phyloP scores from a whole-genome alignment of 495 filamentous ascomycete species.

The Penicillium fimorum region DNA sequence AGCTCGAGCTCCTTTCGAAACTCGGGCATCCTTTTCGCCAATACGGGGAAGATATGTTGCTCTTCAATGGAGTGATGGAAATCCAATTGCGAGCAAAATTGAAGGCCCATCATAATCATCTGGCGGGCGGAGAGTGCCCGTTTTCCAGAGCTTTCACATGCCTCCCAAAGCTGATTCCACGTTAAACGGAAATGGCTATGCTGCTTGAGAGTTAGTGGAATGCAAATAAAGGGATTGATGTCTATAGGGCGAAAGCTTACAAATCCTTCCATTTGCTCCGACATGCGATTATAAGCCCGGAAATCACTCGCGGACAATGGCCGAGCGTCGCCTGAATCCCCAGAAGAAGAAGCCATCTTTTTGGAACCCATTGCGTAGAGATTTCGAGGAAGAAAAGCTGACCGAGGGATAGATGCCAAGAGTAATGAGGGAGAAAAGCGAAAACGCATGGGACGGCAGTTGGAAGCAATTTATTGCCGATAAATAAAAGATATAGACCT shows the following conservation, averaged over 20 bases:
- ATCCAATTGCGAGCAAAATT: constrained; percentile 66
- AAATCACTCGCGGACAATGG: constrained; percentile 56
- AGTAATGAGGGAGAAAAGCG: constrained; percentile 9
- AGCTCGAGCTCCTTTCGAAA: constrained; percentile 67
- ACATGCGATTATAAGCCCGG: constrained; percentile 65
- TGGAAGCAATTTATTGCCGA: constrained; percentile 16
- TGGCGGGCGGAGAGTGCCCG: constrained; percentile 60
- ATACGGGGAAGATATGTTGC: constrained; percentile 71
- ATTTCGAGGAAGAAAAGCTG: constrained; percentile 1
- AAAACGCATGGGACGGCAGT: constrained; percentile 28
- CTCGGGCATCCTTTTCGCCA: constrained; percentile 78
- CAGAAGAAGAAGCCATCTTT: neutral
- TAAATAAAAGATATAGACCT: neutral
- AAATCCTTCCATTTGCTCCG: constrained; percentile 76
- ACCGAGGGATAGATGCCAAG: neutral
- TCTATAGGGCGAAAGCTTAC: constrained; percentile 38
- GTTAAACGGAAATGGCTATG: constrained; percentile 74
- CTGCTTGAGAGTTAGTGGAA: constrained; percentile 32
- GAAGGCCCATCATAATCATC: constrained; percentile 61
- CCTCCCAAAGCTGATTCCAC: constrained; percentile 67
- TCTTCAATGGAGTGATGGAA: constrained; percentile 87
- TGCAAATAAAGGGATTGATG: neutral
- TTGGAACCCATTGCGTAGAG: constrained; percentile 11
- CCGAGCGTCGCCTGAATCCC: neutral
- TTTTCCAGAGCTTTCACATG: constrained; percentile 54